Base-by-base conservation (phyloP, 352 stramenopile species). In the Saprolegnia parasitica region DNA sequence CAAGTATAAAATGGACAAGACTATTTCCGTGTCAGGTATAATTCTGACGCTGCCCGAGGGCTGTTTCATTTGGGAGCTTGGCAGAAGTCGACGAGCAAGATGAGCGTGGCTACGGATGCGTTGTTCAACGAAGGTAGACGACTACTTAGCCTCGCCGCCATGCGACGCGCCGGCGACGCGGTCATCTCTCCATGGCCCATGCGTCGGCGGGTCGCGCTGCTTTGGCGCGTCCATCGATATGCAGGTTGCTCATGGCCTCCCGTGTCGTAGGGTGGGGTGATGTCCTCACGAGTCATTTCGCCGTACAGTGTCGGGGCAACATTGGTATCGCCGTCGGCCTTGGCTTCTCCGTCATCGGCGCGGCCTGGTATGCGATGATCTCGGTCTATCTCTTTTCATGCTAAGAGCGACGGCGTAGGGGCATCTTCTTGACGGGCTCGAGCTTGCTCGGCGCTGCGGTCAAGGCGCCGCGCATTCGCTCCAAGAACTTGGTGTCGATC, bases 401-500 rank as follows among this genome's bases (percentile, higher is more conserved):
- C 32, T 26, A n/a, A 21, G 21, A 24, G 13, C 40, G 3, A 5
- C 24, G 46, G 4, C 49, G 35, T 71, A 96, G 88, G 89, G 89
- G 89, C 32, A 96, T 96, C 74, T 96, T 95, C 74, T 78, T 96
- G 62, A 96, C 97, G 40, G 97, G 97, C 71, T 98, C 91, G 21
- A 98, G 85, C 81, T 83, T 99, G 49, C 88, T 99, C 64, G 97
- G 97, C 64, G 98, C 98, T 29, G 90, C 98, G 32, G 93, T 99
- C 52, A 99, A 99, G 83, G 93, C 98, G 29, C 98, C 98, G 37
- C 93, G 97, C 47, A 98, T 99, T 80, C 86, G 95, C 78, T 98
- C 92, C 29, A 99, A 99, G 81, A 99, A 99, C 81, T 88, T 99
- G 72, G 96, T 99, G 74, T 98, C 76, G 75, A 98, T 99, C 67